A percentile compares a stretch with the other conserved stretches of the same genome.
Conservation (phyloP, 129 eudicot species). For the Centrapalus pauciflorus region DNA sequence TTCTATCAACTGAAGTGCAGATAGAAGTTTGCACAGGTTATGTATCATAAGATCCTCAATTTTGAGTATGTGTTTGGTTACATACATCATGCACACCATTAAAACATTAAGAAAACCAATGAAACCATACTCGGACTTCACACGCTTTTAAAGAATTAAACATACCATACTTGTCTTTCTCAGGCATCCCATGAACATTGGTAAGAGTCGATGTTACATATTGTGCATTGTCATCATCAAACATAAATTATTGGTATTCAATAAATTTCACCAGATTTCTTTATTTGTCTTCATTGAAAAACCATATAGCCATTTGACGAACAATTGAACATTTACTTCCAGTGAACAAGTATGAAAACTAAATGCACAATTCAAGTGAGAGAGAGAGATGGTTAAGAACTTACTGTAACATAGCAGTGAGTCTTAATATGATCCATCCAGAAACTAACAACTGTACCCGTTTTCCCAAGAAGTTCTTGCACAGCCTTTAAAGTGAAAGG, state of each 20-base stretch:
- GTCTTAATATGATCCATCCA: conserved; percentile 99
- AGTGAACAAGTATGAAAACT: neutral
- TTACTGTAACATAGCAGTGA: conserved; percentile 86
- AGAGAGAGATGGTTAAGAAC: conserved; percentile 11
- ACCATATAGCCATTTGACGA: neutral
- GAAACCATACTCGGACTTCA: neutral
- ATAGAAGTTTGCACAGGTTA: no score
- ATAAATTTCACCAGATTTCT: neutral
- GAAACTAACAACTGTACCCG: conserved; percentile 72
- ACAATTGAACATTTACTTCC: neutral
- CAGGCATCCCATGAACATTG: neutral
- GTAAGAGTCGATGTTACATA: neutral
- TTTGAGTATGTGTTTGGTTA: neutral
- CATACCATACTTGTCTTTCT: neutral
- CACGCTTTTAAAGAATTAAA: neutral
- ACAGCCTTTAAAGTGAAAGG: conserved; percentile 96
- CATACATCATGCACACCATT: neutral
- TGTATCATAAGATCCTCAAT: no score
- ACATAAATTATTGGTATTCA: neutral
- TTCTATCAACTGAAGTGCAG: no score
- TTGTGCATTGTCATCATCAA: neutral
- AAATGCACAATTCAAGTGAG: neutral
- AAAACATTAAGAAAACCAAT: neutral
- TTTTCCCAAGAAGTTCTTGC: conserved; percentile 88
- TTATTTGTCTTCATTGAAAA: neutral